Conservation (phyloP, 1,139 yeast genomes). For the Pneumocystis jirovecii region DNA sequence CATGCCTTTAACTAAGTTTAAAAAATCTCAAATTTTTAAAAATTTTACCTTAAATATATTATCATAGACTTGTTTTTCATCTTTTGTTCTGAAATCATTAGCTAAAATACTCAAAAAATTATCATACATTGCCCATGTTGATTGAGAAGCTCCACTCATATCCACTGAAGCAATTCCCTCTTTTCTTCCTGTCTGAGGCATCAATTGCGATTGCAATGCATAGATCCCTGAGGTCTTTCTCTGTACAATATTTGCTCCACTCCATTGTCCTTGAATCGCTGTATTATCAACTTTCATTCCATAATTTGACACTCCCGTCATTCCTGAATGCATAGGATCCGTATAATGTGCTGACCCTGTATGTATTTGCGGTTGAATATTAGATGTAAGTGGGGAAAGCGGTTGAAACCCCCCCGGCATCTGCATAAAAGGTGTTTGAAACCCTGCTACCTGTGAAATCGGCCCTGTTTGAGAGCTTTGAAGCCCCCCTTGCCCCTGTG, state of each 20-base stretch:
- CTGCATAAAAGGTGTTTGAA: conserved; percentile 23
- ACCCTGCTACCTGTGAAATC: conserved; percentile 22
- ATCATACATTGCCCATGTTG: conserved; percentile 46
- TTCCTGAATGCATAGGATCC: neutral
- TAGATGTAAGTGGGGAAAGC: conserved; percentile 20
- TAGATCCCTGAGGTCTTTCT: conserved; percentile 49
- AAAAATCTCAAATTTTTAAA: neutral
- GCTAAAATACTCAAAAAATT: neutral
- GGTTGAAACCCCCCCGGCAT: conserved; percentile 23
- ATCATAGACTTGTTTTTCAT: conserved; percentile 76
- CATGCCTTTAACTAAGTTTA: conserved; percentile 35
- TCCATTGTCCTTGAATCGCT: conserved; percentile 56
- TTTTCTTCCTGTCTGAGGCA: conserved; percentile 45
- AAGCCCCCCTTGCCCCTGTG: no score
- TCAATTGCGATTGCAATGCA: conserved; percentile 58
- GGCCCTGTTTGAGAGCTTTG: neutral
- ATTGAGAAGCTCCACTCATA: conserved; percentile 23
- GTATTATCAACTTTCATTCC: conserved; percentile 19
- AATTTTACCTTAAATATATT: conserved; percentile 43
- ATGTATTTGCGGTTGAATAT: conserved; percentile 18
- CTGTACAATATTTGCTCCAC: conserved; percentile 50
- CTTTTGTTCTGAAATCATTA: conserved; percentile 34
- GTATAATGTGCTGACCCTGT: conserved; percentile 6
- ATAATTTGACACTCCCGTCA: conserved; percentile 13
- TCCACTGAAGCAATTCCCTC: conserved; percentile 20